Base-by-base conservation (phyloP, 2,329 filamentous ascomycete species). In the Cyphellophora attinorum region DNA sequence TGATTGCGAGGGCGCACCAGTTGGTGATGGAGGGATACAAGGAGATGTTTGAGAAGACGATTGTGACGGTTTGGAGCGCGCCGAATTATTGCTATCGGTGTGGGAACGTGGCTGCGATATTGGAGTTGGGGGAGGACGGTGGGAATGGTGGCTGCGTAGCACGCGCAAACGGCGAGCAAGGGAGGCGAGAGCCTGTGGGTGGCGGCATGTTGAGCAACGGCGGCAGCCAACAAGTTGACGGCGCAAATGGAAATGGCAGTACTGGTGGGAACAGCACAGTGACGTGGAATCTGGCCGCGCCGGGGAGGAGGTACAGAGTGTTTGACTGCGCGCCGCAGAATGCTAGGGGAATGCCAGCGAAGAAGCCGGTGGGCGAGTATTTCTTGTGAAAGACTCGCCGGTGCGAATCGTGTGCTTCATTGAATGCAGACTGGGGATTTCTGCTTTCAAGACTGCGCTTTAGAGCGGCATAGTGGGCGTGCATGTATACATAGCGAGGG, bases 21-120 rank as follows among this genome's bases (percentile, higher is more conserved):
- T 76, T 98, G 14, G 91, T 98, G 45, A 98, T 96, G 91, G 91
- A 98, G 58, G 91, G 91, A 0, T 98, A 95, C 61, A 96, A 96
- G 63, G 91, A 96, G 58, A 96, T 96, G 88, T 98, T 96, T 53
- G 85, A 94, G 55, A 81, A 79, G 11, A 85, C 79, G 31, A 95
- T 98, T 45, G 91, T 96, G 27, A 98, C 91, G 0, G 91, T 98
- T n/a, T 98, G 91, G 89, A 93, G 84, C 1, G 88, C 88, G 6
- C 88, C 88, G 1, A 95, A 95, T 58, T 95, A 95, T 67, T 95
- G 88, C 64, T 95, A 95, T 62, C 77, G 85, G 44, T 95, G 88
- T 53, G 88, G 88, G 35, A 96, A 96, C 51, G 88, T 98, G 10
- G 91, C 91, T 1, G 89, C 91, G 1, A 88, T 98, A 39, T 66